Conservation (phyloP, 2,329 filamentous ascomycete genomes). For the Apiospora phragmitis region DNA sequence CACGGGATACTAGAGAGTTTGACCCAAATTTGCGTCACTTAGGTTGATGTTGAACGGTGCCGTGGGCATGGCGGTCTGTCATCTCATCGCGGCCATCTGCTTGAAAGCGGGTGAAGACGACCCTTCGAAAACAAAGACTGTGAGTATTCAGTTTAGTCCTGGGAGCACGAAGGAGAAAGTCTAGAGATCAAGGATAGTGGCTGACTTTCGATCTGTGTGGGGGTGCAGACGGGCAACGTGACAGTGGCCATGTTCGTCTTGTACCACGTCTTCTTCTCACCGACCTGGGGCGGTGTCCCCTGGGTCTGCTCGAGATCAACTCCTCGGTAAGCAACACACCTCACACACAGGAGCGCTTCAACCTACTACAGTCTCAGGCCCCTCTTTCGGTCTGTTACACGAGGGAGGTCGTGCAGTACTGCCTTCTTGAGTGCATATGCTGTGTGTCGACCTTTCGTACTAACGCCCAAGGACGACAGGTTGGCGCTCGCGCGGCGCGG, state of each 20-base stretch:
- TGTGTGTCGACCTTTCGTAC: background rate
- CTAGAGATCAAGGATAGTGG: background rate
- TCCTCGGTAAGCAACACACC: constrained; percentile 27
- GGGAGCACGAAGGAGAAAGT: background rate
- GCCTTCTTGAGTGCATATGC: background rate
- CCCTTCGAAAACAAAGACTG: constrained; percentile 27
- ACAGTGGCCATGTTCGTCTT: constrained; percentile 44
- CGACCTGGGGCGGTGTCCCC: constrained; percentile 38
- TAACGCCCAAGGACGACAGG: constrained; percentile 13
- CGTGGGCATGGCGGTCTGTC: constrained; percentile 34
- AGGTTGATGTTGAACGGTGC: constrained; percentile 42
- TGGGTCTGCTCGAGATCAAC: constrained; percentile 47
- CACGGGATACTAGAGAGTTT: background rate
- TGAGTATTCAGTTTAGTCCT: constrained; percentile 10
- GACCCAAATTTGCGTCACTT: too few relatives aligned
- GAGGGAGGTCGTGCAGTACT: too few relatives aligned
- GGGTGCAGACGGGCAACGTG: constrained; percentile 36
- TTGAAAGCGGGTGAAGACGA: constrained; percentile 34
- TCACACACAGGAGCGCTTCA: background rate
- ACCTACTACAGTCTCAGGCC: background rate
- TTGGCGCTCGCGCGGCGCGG: constrained; percentile 42
- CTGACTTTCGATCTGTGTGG: background rate
- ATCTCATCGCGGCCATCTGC: constrained; percentile 38
- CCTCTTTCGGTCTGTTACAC: too few relatives aligned
- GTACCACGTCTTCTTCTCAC: constrained; percentile 43